Conservation (phyloP, 768 basidiomycete species). For the Lepiota brunneoincarnata region DNA sequence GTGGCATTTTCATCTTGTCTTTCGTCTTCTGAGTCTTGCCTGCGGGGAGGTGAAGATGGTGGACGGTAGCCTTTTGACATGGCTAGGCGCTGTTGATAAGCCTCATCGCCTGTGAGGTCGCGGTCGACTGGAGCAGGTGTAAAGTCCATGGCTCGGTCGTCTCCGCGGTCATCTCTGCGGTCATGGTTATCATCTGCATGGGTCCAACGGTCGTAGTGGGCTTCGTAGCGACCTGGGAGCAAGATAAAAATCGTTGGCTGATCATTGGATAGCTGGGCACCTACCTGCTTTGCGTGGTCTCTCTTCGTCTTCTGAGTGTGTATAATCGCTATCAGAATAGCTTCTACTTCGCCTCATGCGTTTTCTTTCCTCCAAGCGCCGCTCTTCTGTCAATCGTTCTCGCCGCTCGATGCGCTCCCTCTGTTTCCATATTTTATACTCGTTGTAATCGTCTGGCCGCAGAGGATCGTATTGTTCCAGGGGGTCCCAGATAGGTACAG, state of each 20-base stretch:
- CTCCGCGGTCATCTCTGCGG: conserved; percentile 15
- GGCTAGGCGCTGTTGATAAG: conserved; percentile 72
- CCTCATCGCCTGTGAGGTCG: conserved; percentile 74
- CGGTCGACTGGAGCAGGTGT: conserved; percentile 29
- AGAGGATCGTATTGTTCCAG: conserved; percentile 76
- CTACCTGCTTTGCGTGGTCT: conserved; percentile 68
- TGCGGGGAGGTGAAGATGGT: conserved; percentile 20
- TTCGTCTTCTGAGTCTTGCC: conserved; percentile 15
- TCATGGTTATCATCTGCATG: conserved; percentile 38
- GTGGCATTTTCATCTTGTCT: neutral
- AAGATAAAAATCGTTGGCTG: conserved; percentile 9
- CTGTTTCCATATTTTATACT: conserved; percentile 80
- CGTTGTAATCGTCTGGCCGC: conserved; percentile 86
- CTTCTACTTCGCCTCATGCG: conserved; percentile 52
- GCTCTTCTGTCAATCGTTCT: conserved; percentile 62
- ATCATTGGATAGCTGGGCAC: conserved; percentile 12
- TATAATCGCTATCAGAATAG: conserved; percentile 65
- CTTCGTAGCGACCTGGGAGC: conserved; percentile 45
- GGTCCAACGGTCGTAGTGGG: conserved; percentile 51
- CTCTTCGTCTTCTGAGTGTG: conserved; percentile 65
- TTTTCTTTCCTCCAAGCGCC: conserved; percentile 55
- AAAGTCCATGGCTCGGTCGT: conserved; percentile 22
- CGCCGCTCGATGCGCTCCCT: conserved; percentile 72
- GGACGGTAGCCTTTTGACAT: conserved; percentile 43
- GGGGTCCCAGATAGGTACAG: conserved; percentile 70